Evolutionary conservation across 2,329 filamentous ascomycete species (phyloP).

Genomic region (Aspergillus sp.): DNA sequence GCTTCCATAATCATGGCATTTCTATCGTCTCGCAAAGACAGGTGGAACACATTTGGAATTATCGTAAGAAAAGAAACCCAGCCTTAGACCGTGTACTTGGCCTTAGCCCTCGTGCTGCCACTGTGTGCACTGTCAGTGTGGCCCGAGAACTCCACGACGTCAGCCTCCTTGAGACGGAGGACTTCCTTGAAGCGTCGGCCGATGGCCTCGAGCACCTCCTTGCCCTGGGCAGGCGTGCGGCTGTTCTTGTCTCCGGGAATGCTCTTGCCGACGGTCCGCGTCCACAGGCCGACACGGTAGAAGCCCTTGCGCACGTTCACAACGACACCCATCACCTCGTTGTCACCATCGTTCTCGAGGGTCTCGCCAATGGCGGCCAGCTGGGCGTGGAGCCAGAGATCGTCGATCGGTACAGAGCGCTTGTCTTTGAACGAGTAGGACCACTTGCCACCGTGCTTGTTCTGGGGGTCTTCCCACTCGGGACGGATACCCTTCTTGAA

Average conservation of each 20-base stretch:
- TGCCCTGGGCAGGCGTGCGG: conserved; percentile 75
- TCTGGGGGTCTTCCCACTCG: conserved; percentile 97
- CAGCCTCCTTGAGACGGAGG: conserved; percentile 71
- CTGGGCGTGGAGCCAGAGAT: conserved; percentile 96
- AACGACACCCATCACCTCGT: conserved; percentile 98
- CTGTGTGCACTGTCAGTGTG: conserved; percentile 92
- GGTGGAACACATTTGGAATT: conserved; percentile 12
- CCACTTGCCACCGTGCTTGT: conserved; percentile 99
- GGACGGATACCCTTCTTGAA: conserved; percentile 97
- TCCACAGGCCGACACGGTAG: conserved; percentile 97
- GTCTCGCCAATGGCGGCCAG: conserved; percentile 96
- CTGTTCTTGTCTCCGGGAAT: conserved; percentile 74
- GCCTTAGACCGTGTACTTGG: conserved; percentile 79
- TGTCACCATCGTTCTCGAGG: conserved; percentile 86
- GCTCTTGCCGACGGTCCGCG: conserved; percentile 83
- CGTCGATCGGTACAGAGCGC: conserved; percentile 85
- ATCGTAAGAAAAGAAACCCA: conserved; percentile 15
- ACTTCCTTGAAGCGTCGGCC: conserved; percentile 91
- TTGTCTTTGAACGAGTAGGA: conserved; percentile 98
- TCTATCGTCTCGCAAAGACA: conserved; percentile 15
- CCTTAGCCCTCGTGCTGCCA: conserved; percentile 92
- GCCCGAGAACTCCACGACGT: conserved; percentile 89
- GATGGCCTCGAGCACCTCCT: conserved; percentile 78
- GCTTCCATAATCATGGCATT: conserved; percentile 16
- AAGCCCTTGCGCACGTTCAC: conserved; percentile 98